phyloP scores from a whole-genome alignment of 257 asterid genomes.

The Henckelia pumila region DNA sequence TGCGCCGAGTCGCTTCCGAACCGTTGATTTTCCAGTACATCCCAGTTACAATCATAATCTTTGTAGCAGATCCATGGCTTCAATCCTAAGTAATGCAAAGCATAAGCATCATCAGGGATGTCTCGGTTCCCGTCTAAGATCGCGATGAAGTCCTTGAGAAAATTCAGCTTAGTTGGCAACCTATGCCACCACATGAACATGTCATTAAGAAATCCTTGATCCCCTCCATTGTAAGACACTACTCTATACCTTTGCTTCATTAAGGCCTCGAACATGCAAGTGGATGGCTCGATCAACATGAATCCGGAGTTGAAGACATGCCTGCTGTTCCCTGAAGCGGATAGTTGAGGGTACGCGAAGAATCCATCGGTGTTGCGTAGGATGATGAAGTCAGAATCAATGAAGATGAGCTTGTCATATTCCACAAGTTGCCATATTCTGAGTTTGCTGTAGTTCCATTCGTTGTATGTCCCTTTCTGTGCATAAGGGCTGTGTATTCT shows the following conservation, averaged over 20 bases:
- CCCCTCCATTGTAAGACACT: slow-evolving; percentile 89
- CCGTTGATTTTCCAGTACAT: slow-evolving; percentile 46
- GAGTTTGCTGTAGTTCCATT: not conserved
- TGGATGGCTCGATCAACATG: slow-evolving; percentile 85
- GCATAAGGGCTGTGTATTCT: slow-evolving; percentile 32
- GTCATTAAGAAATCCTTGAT: slow-evolving; percentile 81
- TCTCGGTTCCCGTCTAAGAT: not conserved
- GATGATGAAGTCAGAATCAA: slow-evolving; percentile 34
- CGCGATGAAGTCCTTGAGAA: slow-evolving; percentile 58
- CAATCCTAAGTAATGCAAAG: slow-evolving; percentile 73
- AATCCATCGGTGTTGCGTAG: slow-evolving; percentile 63
- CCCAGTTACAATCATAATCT: slow-evolving; percentile 90
- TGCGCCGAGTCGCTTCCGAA: slow-evolving; percentile 81
- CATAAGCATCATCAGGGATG: slow-evolving; percentile 70
- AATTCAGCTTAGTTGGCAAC: slow-evolving; percentile 69
- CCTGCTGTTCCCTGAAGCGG: slow-evolving; percentile 79
- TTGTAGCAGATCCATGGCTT: slow-evolving; percentile 84
- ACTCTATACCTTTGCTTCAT: slow-evolving; percentile 50
- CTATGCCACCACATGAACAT: slow-evolving; percentile 89
- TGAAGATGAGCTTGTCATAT: not conserved
- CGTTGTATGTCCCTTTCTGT: not conserved
- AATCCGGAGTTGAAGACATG: slow-evolving; percentile 77
- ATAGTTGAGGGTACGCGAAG: slow-evolving; percentile 73
- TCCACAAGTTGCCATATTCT: not conserved
- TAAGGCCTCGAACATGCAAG: slow-evolving; percentile 66